These are phyloP conservation scores for Penicillium fuscoglaucum DNA, from an alignment of 2,329 filamentous ascomycete species.

Conservation along the genomic window DNA sequence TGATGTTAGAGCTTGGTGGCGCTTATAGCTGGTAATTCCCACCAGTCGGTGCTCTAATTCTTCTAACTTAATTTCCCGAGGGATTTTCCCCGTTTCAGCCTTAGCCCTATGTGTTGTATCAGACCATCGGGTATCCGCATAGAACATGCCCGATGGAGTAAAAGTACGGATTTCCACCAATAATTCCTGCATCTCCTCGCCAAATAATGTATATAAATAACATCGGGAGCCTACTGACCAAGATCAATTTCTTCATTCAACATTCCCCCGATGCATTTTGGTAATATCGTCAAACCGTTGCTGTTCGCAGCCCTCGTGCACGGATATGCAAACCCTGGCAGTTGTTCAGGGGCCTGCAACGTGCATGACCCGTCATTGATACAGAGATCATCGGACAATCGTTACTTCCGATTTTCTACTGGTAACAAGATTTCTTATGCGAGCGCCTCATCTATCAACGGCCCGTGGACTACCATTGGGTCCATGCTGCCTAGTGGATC, in stretches of 20 bases:
- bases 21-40: constrained; percentile 1
- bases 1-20: not conserved
- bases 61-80: not conserved
- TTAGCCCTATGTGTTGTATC: not conserved
- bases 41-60: constrained; percentile 10
- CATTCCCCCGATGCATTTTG: constrained; percentile 7
- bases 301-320: constrained; percentile 21
- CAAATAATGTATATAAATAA: not conserved
- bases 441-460: constrained; percentile 48
- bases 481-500: constrained; percentile 49
- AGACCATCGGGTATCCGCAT: not conserved
- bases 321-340: constrained; percentile 34
- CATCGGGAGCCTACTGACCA: not conserved
- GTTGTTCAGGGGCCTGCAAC: constrained; percentile 35
- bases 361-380: constrained; percentile 53
- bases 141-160: not conserved
- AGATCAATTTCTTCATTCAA: not conserved
- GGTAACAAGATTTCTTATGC: constrained; percentile 52
- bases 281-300: not conserved
- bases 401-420: constrained; percentile 56
- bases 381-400: constrained; percentile 49
- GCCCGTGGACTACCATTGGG: constrained; percentile 54
- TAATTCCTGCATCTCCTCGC: not conserved
- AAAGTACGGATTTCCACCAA: constrained; percentile 15
- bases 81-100: too few relatives aligned